Evolutionary conservation across 768 basidiomycete species (phyloP), one percentile per base, ranked within the genome.

Genomic region (Lactarius indigo): DNA sequence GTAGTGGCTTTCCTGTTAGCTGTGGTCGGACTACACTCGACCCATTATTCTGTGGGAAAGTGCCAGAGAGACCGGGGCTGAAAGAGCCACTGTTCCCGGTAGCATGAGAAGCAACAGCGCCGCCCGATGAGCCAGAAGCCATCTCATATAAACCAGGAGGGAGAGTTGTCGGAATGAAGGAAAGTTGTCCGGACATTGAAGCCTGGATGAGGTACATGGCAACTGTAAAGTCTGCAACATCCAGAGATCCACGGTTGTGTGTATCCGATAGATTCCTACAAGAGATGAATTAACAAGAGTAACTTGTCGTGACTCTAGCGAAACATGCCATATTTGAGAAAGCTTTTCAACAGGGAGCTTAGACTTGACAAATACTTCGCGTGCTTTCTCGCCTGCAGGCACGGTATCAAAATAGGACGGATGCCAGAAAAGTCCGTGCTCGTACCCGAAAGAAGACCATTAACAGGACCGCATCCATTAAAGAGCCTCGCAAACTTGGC

Each of bases 191-290:
- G 61, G 89, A 86, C 95, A 98, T 97, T 44, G 85, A 79, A n/a
- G 86, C 89, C 77, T 98, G 95, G 70, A 98, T 95, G 74, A 98
- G 85, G 76, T 93, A 94, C 95, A 97, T 96, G 47, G 90, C 97
- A 73, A 99, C 87, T 66, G 91, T 89, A 74, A 99, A 99, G 77
- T 99, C 97, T 55, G 89, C 83, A 18, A 87, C 79, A 75, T 99
- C 97, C 66, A 99, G 87, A 15, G 83, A 80, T 60, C 97, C 96
- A 68, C 97, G 85, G 71, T 91, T 86, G 77, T 96, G 91, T 4
- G 95, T 96, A 76, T 99, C 97, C n/a, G 96, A 91, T 44, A 99
- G 84, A 69, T 84, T 89, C 96, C 95, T 97, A 72, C 23, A 17
- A 47, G 50, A 44, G 59, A 23, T n/a, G 44, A 42, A 47, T 66